Evolutionary conservation across 164 flowering plant genomes (phyloP).

Genomic region (Vitis amurensis): DNA sequence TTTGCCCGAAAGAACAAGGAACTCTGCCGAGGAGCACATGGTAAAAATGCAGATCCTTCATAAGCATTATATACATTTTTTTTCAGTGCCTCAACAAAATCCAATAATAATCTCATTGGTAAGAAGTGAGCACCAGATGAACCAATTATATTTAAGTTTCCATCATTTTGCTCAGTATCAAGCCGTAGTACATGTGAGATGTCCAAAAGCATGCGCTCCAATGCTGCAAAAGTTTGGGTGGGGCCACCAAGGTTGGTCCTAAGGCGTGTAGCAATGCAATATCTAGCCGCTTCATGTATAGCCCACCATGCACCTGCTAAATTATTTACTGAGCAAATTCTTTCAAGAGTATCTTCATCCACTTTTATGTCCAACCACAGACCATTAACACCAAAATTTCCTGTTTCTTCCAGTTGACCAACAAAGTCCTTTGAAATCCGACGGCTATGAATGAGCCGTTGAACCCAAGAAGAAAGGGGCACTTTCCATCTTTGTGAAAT

Average conservation of each 20-base stretch:
- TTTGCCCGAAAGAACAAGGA: constrained; percentile 90
- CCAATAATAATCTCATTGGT: constrained; percentile 86
- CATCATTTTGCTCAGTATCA: constrained; percentile 76
- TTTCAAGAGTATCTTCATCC: constrained; percentile 65
- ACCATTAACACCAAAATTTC: constrained; percentile 32
- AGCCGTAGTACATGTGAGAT: constrained; percentile 69
- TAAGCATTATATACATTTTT: constrained; percentile 94
- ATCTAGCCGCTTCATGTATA: constrained; percentile 92
- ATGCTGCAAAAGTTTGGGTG: constrained; percentile 93
- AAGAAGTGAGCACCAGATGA: constrained; percentile 76
- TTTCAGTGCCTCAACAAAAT: constrained; percentile 93
- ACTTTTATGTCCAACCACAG: constrained; percentile 48
- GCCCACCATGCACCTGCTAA: constrained; percentile 96
- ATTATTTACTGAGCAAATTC: constrained; percentile 59
- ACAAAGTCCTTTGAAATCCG: constrained; percentile 38
- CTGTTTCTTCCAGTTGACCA: constrained; percentile 53
- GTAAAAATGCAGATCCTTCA: constrained; percentile 81
- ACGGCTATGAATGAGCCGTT: constrained; percentile 66
- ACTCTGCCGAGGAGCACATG: constrained; percentile 62
- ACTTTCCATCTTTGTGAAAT: constrained; percentile 94
- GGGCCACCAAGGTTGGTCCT: constrained; percentile 99
- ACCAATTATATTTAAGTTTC: constrained; percentile 58
- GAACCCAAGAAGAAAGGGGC: constrained; percentile 90
- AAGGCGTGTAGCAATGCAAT: constrained; percentile 73
- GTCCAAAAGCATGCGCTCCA: constrained; percentile 95